phyloP scores from a whole-genome alignment of 169 alveolate genomes.

The Cryptosporidium canis region DNA sequence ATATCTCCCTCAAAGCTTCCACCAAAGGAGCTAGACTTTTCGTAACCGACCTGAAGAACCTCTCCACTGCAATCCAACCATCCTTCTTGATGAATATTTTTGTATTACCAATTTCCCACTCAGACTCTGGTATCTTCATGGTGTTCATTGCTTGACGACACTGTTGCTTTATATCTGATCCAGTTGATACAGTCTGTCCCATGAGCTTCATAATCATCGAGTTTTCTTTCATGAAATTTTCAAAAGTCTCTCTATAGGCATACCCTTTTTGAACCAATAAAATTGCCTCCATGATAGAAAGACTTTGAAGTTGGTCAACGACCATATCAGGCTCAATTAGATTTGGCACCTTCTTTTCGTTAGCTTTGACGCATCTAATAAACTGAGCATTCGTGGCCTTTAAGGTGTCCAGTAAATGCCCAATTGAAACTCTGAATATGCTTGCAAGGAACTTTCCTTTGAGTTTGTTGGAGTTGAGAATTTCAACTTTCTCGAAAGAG shows the following conservation, averaged over 20 bases:
- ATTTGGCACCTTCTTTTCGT: constrained; percentile 56
- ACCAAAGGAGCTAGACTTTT: constrained; percentile 75
- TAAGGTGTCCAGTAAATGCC: constrained; percentile 65
- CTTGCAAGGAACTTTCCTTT: constrained; percentile 78
- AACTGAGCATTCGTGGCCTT: constrained; percentile 76
- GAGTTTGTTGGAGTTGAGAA: constrained; percentile 75
- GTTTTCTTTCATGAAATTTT: constrained; percentile 73
- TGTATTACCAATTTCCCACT: constrained; percentile 76
- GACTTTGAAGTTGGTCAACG: constrained; percentile 58
- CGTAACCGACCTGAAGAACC: constrained; percentile 73
- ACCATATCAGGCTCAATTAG: constrained; percentile 71
- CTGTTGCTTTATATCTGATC: constrained; percentile 59
- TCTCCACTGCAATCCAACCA: constrained; percentile 78
- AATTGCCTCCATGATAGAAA: constrained; percentile 68
- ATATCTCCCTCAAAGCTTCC: constrained; percentile 69
- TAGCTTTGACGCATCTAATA: constrained; percentile 71
- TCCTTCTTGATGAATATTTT: constrained; percentile 75
- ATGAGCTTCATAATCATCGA: constrained; percentile 73
- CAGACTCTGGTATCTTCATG: constrained; percentile 74
- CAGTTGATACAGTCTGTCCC: constrained; percentile 66
- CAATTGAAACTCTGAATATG: constrained; percentile 76
- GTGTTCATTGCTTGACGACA: constrained; percentile 74
- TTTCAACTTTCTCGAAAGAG: constrained; percentile 74
- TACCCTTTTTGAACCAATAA: constrained; percentile 62
- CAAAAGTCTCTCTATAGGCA: constrained; percentile 75